Evolutionary conservation across 148 eudicot species (phyloP), one percentile per base, ranked within the genome.

Genomic region (Fagopyrum esculentum): DNA sequence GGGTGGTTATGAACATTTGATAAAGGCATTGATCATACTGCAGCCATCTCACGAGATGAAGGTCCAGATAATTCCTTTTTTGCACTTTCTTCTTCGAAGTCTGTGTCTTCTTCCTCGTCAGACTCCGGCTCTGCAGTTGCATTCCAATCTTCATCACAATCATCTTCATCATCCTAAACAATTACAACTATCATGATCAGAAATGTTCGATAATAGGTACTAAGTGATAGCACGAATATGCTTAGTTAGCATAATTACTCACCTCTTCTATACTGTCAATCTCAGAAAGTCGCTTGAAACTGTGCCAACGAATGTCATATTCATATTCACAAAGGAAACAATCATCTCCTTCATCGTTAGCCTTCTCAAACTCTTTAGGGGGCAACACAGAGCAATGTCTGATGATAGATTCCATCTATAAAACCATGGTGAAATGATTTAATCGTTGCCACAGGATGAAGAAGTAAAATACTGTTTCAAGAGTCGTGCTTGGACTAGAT

Each of bases 311-410:
- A 50, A 85, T 81, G 75, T 96, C 99, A 77, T 96, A 96, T 61
- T 92, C 98, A 73, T 96, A 96, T 73, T 96, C 99, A 75, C 98
- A 96, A 30, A 96, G 82, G 70, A 96, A 96, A 72, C 92, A 89
- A 80, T 96, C 99, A 85, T 96, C 99, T 71, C 99, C 98, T 81
- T 88, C 97, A 76, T 89, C 86, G 63, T 72, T 77, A 52, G 94
- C 93, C 76, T 83, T 88, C 45, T 85, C 60, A 77, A 79, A 96
- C 80, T 92, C 97, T 81, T 83, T 90, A 15, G 99, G 99, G 77
- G 75, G 79, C 94, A 86, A 87, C 30, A 95, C 91, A 77, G 52
- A 86, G 86, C 99, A 95, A 83, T 90, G 98, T 81, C 99, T 85
- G 76, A 95, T 82, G 73, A 92, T 78, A 68, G 99, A 82, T 79